These are phyloP conservation scores for Epichloe typhina DNA, from an alignment of 2,329 filamentous ascomycete species.

Conservation along the genomic window DNA sequence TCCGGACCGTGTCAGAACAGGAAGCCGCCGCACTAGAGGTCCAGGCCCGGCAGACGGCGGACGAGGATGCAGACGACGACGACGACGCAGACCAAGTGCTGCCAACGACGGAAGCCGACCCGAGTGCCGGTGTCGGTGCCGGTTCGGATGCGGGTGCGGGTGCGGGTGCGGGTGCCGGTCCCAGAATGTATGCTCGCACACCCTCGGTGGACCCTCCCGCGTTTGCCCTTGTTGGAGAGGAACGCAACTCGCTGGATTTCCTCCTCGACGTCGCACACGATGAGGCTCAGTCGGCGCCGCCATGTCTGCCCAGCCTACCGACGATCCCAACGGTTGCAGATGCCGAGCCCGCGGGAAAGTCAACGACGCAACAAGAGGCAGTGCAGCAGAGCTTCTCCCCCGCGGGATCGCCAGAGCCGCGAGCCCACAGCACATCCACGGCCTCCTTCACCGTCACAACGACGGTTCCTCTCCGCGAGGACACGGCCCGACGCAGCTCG, in stretches of 20 bases:
- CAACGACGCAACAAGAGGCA: not conserved
- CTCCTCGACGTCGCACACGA: constrained; percentile 44
- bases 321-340: constrained; percentile 17
- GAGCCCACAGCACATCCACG: constrained; percentile 31
- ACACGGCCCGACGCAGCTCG: constrained; percentile 23
- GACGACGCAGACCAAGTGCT: constrained; percentile 7
- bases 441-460: constrained; percentile 35
- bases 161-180: constrained; percentile 16
- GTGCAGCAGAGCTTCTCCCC: constrained; percentile 7
- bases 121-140: constrained; percentile 16
- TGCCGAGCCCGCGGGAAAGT: constrained; percentile 4
- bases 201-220: constrained; percentile 49
- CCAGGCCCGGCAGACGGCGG: constrained; percentile 15
- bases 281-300: constrained; percentile 18
- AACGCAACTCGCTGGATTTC: constrained; percentile 46
- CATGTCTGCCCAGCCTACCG: constrained; percentile 28
- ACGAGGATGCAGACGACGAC: constrained; percentile 7
- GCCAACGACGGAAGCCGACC: constrained; percentile 16
- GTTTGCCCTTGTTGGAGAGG: constrained; percentile 39
- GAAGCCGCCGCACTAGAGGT: constrained; percentile 32
- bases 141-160: constrained; percentile 6
- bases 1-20: constrained; percentile 44
- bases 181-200: constrained; percentile 39
- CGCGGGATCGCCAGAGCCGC: constrained; percentile 15
- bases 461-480: constrained; percentile 38